Evolutionary conservation across 306 rosid genomes (phyloP).

Genomic region (Hippophae rhamnoides): DNA sequence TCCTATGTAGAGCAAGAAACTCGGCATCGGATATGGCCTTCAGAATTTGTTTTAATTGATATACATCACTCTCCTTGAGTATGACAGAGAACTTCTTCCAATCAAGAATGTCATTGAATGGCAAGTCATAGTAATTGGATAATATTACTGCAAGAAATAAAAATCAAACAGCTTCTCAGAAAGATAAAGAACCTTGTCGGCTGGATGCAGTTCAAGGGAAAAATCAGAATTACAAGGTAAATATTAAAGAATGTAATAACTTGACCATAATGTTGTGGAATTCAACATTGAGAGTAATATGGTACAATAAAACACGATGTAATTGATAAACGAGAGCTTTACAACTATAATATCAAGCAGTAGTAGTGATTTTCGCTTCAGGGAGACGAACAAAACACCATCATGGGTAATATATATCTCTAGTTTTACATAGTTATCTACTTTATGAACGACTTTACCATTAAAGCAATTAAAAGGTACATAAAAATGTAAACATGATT

Average conservation of each 20-base stretch:
- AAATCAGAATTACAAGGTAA: conserved; percentile 7
- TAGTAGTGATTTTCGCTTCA: too few species aligned
- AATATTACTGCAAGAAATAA: conserved; percentile 66
- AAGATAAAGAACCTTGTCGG: background rate
- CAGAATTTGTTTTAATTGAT: conserved; percentile 76
- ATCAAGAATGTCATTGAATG: conserved; percentile 88
- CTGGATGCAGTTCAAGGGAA: conserved; percentile 8
- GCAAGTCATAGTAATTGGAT: conserved; percentile 87
- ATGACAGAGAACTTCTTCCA: conserved; percentile 78
- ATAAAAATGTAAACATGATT: background rate
- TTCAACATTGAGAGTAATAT: too few species aligned
- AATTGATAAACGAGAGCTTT: too few species aligned
- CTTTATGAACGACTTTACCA: too few species aligned
- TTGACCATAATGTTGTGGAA: too few species aligned
- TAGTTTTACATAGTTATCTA: too few species aligned
- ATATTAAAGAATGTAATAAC: background rate
- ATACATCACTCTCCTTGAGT: conserved; percentile 75
- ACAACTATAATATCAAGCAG: too few species aligned
- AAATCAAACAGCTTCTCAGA: conserved; percentile 19
- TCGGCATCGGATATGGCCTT: conserved; percentile 51
- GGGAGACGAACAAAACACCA: too few species aligned
- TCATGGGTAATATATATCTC: too few species aligned
- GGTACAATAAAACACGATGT: too few species aligned
- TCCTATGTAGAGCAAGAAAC: conserved; percentile 62
- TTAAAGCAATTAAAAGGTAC: background rate